A percentile compares a stretch with the other conserved stretches of the same genome.
phyloP scores from a whole-genome alignment of 345 rosid species.

The Xanthoceras sorbifolium region DNA sequence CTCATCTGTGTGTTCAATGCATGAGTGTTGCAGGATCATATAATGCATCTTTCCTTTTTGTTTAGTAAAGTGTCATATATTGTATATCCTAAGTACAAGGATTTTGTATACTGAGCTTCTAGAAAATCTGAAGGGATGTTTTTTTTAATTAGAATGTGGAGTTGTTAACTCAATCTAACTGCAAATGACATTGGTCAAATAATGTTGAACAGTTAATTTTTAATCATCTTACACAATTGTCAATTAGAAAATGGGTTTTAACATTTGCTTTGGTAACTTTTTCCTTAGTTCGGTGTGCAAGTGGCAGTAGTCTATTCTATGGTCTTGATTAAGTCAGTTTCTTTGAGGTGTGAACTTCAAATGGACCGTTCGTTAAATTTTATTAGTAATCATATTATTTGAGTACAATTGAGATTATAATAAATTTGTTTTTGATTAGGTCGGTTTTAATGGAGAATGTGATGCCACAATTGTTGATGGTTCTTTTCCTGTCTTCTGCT shows the following conservation, averaged over 20 bases:
- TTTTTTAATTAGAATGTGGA: neutral
- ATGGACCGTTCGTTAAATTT: neutral
- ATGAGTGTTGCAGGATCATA: neutral
- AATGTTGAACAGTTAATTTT: neutral
- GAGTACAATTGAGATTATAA: neutral
- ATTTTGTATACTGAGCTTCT: neutral
- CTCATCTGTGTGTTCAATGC: neutral
- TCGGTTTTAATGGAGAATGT: neutral
- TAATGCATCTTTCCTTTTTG: neutral
- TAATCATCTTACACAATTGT: neutral
- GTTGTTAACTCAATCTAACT: neutral
- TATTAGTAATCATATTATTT: neutral
- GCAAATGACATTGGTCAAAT: neutral
- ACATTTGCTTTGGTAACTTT: neutral
- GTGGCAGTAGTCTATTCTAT: neutral
- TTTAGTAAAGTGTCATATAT: neutral
- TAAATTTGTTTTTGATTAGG: neutral
- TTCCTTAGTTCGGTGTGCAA: neutral
- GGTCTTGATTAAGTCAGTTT: conserved; percentile 1
- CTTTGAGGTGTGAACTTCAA: neutral
- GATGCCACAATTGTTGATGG: neutral
- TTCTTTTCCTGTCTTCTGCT: neutral
- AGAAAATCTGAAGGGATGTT: too few relatives aligned
- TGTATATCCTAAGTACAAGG: neutral
- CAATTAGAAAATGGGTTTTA: neutral